Evolutionary conservation across 331 rosid species (phyloP), one percentile per base, ranked within the genome.

Genomic region (Rosa hybrid): DNA sequence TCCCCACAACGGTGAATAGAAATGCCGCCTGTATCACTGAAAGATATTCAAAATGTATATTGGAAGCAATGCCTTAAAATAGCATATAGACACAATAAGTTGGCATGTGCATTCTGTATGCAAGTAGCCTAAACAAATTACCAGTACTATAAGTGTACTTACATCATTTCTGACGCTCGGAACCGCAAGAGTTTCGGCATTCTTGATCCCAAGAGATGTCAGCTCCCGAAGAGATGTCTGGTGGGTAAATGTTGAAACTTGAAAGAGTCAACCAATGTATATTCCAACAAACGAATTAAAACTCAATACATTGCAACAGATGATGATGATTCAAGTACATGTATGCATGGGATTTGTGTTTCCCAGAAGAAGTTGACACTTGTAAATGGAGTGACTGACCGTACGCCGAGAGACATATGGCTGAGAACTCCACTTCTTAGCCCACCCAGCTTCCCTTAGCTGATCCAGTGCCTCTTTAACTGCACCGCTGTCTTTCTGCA

Each of bases 371-470:
- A 34, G 39, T 34, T 34, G 39, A 34, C 69, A 88, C 82, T 86
- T 86, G 84, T 77, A 81, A 81, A 87, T 74, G 83, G 86, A 89
- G 34, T 30, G 84, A 94, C 96, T 92, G 89, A 92, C 98, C 97
- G 91, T 91, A 41, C 98, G 97, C 68, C 98, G 90, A 4, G 98
- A 95, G 74, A 91, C 92, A 80, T 91, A 88, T 57, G 98, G 98
- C 85, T 95, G 98, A 81, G 98, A 95, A 85, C 94, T 88, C 98
- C 98, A 95, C 87, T 90, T 93, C 91, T 89, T 92, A 45, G 98
- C 99, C 96, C 98, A 95, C 63, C 99, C 97, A 72, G 81, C 82
- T 83, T 92, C 92, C 82, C 79, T 86, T 7, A 95, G 91, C 87
- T 89, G 83, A 89, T 91, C 91, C 78, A 95, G 94, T 68, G 93